These are phyloP conservation scores for Penicillium sp. DNA, from an alignment of 2,329 filamentous ascomycete species.

Conservation along the genomic window DNA sequence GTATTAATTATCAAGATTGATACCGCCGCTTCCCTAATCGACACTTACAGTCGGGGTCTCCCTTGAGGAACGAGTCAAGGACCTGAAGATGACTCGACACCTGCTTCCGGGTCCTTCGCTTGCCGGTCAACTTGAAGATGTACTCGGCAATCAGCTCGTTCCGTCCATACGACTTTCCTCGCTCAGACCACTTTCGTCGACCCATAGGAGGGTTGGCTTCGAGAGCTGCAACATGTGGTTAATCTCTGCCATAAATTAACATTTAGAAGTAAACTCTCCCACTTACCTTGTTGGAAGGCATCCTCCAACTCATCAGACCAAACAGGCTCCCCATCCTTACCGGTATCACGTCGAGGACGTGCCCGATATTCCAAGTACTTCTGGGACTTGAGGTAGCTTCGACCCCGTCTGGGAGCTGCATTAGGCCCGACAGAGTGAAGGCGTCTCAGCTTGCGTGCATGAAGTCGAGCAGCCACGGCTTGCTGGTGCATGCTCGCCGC, in stretches of 20 bases:
- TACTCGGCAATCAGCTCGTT: conserved; percentile 59
- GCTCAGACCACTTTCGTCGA: conserved; percentile 49
- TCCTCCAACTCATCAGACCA: conserved; percentile 47
- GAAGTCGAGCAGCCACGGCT: conserved; percentile 29
- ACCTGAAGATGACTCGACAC: conserved; percentile 62
- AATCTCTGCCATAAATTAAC: conserved; percentile 5
- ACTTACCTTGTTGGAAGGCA: conserved; percentile 46
- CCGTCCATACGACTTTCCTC: conserved; percentile 53
- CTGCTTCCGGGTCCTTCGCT: conserved; percentile 52
- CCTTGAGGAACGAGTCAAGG: conserved; percentile 52
- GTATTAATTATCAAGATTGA: conserved; percentile 1
- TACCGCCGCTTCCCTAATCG: not conserved
- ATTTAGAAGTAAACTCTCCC: no score
- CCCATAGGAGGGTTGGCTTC: conserved; percentile 55
- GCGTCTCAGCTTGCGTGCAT: conserved; percentile 34
- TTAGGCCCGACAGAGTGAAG: conserved; percentile 32
- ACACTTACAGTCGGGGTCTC: conserved; percentile 49
- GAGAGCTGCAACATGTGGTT: conserved; percentile 39
- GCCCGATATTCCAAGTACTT: conserved; percentile 44
- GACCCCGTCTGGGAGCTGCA: conserved; percentile 24
- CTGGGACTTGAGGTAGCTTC: conserved; percentile 39
- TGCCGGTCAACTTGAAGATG: conserved; percentile 53
- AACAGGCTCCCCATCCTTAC: conserved; percentile 41
- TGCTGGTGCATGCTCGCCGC: conserved; percentile 26
- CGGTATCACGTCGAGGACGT: conserved; percentile 41